These are phyloP conservation scores for Cercospora sp. DNA, from an alignment of 2,329 filamentous ascomycete species.

Conservation along the genomic window DNA sequence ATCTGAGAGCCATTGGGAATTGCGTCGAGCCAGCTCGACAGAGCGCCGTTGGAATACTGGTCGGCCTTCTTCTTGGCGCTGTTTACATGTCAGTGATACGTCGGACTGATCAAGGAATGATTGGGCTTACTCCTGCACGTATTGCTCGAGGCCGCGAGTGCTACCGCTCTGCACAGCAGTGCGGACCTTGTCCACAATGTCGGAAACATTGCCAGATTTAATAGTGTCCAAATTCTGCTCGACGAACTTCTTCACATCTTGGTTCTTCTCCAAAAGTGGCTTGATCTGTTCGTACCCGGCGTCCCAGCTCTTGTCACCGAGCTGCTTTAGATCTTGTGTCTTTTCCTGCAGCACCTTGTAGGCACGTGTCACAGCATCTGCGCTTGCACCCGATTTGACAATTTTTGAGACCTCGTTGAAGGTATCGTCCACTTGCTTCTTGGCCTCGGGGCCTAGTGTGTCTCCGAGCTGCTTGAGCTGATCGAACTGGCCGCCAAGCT, in stretches of 20 bases:
- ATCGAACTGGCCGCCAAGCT: constrained; percentile 67
- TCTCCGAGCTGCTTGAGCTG: constrained; percentile 70
- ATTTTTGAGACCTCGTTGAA: constrained; percentile 68
- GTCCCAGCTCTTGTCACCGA: constrained; percentile 70
- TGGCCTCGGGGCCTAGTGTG: constrained; percentile 71
- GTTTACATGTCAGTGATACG: constrained; percentile 7
- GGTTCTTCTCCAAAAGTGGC: constrained; percentile 73
- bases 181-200: constrained; percentile 65
- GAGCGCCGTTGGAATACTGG: constrained; percentile 43
- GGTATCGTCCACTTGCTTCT: constrained; percentile 73
- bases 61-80: constrained; percentile 60
- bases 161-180: constrained; percentile 63
- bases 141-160: constrained; percentile 59
- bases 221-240: constrained; percentile 69
- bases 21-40: constrained; percentile 65
- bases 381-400: constrained; percentile 61
- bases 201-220: constrained; percentile 65
- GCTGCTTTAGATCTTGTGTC: constrained; percentile 63
- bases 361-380: constrained; percentile 56
- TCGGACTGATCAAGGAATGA: not conserved
- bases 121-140: constrained; percentile 53
- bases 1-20: constrained; percentile 66
- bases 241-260: constrained; percentile 70
- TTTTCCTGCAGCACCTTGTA: constrained; percentile 69
- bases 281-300: constrained; percentile 69